phyloP scores from a whole-genome alignment of 257 asterid species.

The Primulina tabacum region DNA sequence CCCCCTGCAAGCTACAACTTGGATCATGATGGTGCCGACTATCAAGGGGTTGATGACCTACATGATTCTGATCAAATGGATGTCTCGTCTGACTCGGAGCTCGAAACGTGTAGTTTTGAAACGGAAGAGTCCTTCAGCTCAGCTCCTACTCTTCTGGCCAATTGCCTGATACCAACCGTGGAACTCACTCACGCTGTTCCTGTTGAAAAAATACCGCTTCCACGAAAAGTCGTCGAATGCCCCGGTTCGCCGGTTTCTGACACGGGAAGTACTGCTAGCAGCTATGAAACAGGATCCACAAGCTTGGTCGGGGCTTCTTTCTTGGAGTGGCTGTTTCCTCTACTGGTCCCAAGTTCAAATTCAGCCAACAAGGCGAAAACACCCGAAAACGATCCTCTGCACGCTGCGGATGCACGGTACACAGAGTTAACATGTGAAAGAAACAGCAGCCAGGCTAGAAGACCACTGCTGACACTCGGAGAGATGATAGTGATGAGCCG shows the following conservation, averaged over 20 bases:
- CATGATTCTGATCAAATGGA: conserved; percentile 8
- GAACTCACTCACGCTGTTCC: conserved; percentile 45
- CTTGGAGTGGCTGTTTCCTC: conserved; percentile 86
- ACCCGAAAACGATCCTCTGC: conserved; percentile 22
- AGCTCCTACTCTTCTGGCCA: conserved; percentile 55
- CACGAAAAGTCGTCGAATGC: conserved; percentile 11
- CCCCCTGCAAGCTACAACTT: conserved; percentile 28
- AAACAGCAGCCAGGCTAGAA: conserved; percentile 37
- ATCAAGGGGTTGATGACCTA: conserved; percentile 19
- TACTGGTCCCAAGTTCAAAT: conserved; percentile 41
- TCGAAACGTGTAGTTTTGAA: conserved; percentile 39
- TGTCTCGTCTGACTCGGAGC: conserved; percentile 41
- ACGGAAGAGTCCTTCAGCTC: conserved; percentile 55
- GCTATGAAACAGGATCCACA: conserved; percentile 54
- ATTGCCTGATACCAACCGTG: conserved; percentile 40
- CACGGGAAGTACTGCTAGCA: conserved; percentile 39
- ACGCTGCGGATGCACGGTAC: conserved; percentile 18
- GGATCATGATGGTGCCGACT: conserved; percentile 24
- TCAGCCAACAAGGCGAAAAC: conserved; percentile 28
- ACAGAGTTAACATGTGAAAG: conserved; percentile 31
- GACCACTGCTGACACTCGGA: conserved; percentile 70
- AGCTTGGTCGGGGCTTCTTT: conserved; percentile 63
- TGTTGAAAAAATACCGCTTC: conserved; percentile 24
- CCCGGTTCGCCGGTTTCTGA: conserved; percentile 60
- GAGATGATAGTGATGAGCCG: conserved; percentile 93